phyloP scores from a whole-genome alignment of 257 asterid species.

The Solanum habrochaites region DNA sequence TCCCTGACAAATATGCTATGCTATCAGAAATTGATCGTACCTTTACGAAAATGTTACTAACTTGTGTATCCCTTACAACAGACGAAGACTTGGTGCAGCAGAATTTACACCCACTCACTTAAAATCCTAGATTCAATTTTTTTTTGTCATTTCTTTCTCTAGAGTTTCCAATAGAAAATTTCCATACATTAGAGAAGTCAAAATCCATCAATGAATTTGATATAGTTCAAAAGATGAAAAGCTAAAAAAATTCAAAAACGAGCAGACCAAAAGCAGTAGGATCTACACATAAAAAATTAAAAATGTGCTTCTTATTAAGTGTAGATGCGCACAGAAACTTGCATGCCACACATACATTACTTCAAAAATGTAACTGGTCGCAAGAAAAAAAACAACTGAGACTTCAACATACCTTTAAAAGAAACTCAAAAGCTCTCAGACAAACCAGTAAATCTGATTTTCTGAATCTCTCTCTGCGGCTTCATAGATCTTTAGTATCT shows the following conservation, averaged over 20 bases:
- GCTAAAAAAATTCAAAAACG: not conserved
- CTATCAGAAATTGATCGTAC: not conserved
- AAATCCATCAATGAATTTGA: not conserved
- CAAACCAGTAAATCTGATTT: not conserved
- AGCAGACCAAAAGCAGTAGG: not conserved
- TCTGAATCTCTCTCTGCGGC: not conserved
- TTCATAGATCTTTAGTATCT: not conserved
- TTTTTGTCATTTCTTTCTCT: not conserved
- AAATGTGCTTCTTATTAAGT: not conserved
- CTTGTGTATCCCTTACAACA: not conserved
- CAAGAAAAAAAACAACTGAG: not conserved
- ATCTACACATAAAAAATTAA: not conserved
- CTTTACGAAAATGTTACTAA: not conserved
- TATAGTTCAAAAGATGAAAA: not conserved
- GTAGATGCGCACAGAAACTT: not conserved
- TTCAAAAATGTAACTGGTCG: not conserved
- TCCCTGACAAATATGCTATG: not conserved
- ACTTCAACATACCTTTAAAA: not conserved
- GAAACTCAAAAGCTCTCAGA: not conserved
- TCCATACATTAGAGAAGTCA: not conserved
- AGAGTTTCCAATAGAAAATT: not conserved
- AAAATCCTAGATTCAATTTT: not conserved
- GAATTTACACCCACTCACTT: not conserved
- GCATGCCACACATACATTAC: not conserved
- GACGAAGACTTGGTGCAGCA: not conserved